Conservation (phyloP, 2,329 filamentous ascomycete genomes). For the Didymella arachidicola region DNA sequence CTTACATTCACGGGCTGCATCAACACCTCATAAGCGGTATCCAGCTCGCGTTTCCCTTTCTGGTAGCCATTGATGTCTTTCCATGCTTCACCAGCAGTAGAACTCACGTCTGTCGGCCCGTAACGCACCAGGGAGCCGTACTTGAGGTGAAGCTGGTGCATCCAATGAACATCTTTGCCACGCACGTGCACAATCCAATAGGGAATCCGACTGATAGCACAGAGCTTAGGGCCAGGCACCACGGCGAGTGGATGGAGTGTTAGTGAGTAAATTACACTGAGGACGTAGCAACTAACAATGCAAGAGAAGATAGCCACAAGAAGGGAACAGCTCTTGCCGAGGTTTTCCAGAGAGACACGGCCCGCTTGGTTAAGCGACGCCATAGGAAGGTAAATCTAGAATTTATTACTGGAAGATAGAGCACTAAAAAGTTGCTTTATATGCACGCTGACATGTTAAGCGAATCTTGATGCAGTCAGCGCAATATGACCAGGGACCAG, state of each 20-base stretch:
- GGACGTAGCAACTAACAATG: neutral
- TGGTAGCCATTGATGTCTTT: slow-evolving; percentile 27
- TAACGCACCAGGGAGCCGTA: slow-evolving; percentile 27
- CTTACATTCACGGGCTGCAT: slow-evolving; percentile 5
- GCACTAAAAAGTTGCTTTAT: too few species aligned
- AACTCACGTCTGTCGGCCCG: slow-evolving; percentile 23
- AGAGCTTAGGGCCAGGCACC: slow-evolving; percentile 1
- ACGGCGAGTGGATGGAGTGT: slow-evolving; percentile 1
- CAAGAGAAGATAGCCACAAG: neutral
- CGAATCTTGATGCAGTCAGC: too few species aligned
- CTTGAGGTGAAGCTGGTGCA: slow-evolving; percentile 17
- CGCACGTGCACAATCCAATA: slow-evolving; percentile 2
- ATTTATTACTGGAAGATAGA: too few species aligned
- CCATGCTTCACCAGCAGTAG: slow-evolving; percentile 14
- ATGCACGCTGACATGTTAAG: too few species aligned
- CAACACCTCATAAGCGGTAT: neutral
- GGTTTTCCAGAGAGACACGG: neutral
- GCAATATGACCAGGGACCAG: too few species aligned
- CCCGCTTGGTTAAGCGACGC: neutral
- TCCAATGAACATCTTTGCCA: slow-evolving; percentile 2
- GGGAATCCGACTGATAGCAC: slow-evolving; percentile 2
- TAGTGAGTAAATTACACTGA: neutral
- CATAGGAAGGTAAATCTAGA: neutral
- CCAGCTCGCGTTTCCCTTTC: neutral
- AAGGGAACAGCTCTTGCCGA: neutral